A percentile compares a stretch with the other conserved stretches of the same genome.
Evolutionary conservation across 2,329 filamentous ascomycete species (phyloP).

Genomic region (Aureobasidium subglaciale): DNA sequence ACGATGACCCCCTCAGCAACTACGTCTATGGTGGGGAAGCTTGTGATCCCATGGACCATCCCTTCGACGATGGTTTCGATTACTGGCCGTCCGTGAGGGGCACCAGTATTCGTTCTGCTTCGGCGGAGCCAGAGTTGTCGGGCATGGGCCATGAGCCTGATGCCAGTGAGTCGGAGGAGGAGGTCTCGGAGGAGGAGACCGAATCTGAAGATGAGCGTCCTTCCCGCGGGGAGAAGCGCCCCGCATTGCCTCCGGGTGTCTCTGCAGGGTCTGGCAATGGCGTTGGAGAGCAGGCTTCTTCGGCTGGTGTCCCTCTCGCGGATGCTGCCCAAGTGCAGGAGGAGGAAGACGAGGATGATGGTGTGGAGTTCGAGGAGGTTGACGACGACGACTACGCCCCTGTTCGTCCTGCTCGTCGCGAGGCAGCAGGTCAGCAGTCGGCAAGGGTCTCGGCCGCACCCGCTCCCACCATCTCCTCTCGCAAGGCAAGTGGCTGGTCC

Average conservation of each 20-base stretch:
- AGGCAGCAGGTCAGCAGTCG: background rate
- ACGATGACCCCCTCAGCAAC: too few species aligned
- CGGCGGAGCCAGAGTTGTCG: background rate
- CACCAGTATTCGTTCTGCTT: too few species aligned
- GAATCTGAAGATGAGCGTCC: background rate
- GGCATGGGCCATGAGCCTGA: background rate
- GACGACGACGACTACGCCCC: conserved; percentile 5
- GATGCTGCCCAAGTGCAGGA: background rate
- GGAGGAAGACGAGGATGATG: background rate
- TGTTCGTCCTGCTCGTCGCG: background rate
- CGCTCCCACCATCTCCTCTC: background rate
- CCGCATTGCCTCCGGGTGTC: too few species aligned
- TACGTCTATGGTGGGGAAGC: too few species aligned
- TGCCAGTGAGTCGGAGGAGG: background rate
- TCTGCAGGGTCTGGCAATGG: background rate
- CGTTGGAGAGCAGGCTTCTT: background rate
- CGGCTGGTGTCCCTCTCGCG: background rate
- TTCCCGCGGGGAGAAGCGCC: too few species aligned
- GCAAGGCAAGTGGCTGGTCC: conserved; percentile 11
- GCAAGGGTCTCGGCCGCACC: background rate
- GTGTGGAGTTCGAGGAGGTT: background rate
- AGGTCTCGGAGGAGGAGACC: background rate
- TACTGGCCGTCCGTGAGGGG: too few species aligned
- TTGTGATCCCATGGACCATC: background rate
- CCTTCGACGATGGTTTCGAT: background rate